Percentiles rank a stretch among this genome's conserved stretches.
These are phyloP conservation scores for Beauveria sp. DNA, from an alignment of 2,329 filamentous ascomycete species.

Conservation along the genomic window DNA sequence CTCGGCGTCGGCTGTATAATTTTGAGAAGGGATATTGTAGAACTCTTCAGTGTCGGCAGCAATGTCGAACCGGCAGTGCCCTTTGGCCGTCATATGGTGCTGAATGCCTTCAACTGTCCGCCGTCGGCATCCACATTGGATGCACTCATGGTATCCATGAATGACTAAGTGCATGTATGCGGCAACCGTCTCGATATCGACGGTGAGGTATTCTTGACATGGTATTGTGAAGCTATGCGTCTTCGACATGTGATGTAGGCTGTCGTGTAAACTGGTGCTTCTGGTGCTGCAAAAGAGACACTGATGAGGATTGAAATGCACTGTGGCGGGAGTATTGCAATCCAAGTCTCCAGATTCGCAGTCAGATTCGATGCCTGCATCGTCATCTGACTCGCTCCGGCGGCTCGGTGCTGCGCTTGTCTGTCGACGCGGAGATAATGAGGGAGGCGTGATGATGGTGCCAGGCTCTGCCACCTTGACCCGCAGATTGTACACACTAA, in stretches of 20 bases:
- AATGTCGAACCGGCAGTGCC: constrained; percentile 40
- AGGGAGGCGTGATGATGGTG: constrained; percentile 10
- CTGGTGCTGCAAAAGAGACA: constrained; percentile 36
- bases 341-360: not conserved
- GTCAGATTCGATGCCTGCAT: not conserved
- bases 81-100: constrained; percentile 44
- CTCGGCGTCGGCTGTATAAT: constrained; percentile 12
- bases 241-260: constrained; percentile 41
- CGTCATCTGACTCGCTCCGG: not conserved
- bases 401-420: not conserved
- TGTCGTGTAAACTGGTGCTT: constrained; percentile 26
- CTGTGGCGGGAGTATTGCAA: not conserved
- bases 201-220: constrained; percentile 29
- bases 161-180: constrained; percentile 42
- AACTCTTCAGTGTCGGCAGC: constrained; percentile 34
- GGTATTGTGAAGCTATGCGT: constrained; percentile 40
- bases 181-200: constrained; percentile 39
- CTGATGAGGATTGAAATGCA: constrained; percentile 22
- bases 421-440: constrained; percentile 1
- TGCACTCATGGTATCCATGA: constrained; percentile 41
- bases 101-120: constrained; percentile 36
- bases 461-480: constrained; percentile 17
- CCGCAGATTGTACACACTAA: constrained; percentile 20
- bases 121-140: constrained; percentile 39
- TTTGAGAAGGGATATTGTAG: constrained; percentile 21